phyloP scores from a whole-genome alignment of 768 basidiomycete genomes.

The Kwoniella mangroviensis region DNA sequence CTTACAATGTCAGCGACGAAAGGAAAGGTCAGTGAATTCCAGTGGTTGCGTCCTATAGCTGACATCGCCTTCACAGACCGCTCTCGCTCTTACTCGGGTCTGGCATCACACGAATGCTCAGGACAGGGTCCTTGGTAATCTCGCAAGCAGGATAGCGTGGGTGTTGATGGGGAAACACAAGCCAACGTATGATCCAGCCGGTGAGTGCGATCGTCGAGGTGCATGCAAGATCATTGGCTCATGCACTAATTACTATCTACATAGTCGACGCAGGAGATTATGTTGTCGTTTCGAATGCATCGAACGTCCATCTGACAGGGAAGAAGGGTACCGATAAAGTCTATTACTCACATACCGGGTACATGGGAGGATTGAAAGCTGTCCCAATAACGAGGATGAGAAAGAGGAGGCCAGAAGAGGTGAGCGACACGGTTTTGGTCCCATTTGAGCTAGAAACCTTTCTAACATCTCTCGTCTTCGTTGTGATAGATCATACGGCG shows the following conservation, averaged over 20 bases:
- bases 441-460: not conserved
- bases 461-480: not conserved
- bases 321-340: slow-evolving; percentile 83
- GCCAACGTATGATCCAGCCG: slow-evolving; percentile 89
- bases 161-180: slow-evolving; percentile 99
- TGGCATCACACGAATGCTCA: slow-evolving; percentile 96
- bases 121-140: slow-evolving; percentile 88
- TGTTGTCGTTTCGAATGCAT: slow-evolving; percentile 89
- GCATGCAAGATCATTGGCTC: no score
- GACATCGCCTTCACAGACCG: slow-evolving; percentile 67
- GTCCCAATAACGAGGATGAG: slow-evolving; percentile 83
- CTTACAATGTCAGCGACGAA: slow-evolving; percentile 37
- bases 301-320: slow-evolving; percentile 82
- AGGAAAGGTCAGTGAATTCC: slow-evolving; percentile 39
- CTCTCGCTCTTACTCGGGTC: slow-evolving; percentile 87
- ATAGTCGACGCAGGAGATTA: slow-evolving; percentile 98
- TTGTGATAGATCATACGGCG: slow-evolving; percentile 80
- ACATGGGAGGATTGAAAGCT: slow-evolving; percentile 90
- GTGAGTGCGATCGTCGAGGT: slow-evolving; percentile 61
- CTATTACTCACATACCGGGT: slow-evolving; percentile 90
- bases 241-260: not conserved
- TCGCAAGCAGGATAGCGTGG: slow-evolving; percentile 89
- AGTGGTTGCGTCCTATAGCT: not conserved
- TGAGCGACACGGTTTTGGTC: slow-evolving; percentile 58
- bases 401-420: slow-evolving; percentile 84